Evolutionary conservation across 2,329 filamentous ascomycete species (phyloP), one percentile per base, ranked within the genome.

Genomic region (Beauveria asiatica): DNA sequence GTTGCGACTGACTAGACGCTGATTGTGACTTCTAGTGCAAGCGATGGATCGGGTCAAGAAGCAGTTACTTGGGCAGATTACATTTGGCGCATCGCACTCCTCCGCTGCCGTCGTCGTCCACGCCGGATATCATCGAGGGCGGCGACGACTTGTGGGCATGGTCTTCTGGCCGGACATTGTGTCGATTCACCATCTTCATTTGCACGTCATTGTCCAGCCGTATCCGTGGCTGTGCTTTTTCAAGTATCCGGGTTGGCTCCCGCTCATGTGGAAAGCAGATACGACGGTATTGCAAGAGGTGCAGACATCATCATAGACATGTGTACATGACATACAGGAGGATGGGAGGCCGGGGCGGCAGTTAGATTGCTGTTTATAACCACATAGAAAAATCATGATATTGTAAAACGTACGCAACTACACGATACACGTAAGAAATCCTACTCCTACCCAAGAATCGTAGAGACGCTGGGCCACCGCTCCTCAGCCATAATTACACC

Each of bases 261-360:
- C 33, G 17, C 60, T 63, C 13, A 58, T 63, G 49, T 63, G 62
- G 62, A 62, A 55, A 19, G 55, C 60, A 2, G 62, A 63, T 13
- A 33, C 23, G 4, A 44, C 23, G 19, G 44, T 63, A 2, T 23
- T 63, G 41, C 41, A 11, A 9, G 51, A 57, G 69, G 76, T 56
- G 11, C 30, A 33, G 5, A 13, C 30, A 5, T 33, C 30, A 13
- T 13, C 10, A 5, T 13, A 33, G 30, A 33, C 3, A 33, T 5
- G 30, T 33, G 30, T 33, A 33, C 10, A 33, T 33, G 2, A 25
- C 25, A 25, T 7, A 30, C 27, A 3, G 8, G 27, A 30, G 27
- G 2, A 30, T 9, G 27, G 27, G 27, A 9, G 2, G 27, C 8
- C 27, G 27, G 8, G 27, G 27, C 8, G 2, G 2, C 27, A 10